Evolutionary conservation across 2,329 filamentous ascomycete genomes (phyloP), one percentile per base, ranked within the genome.

Genomic region (Rutstroemia sp.): DNA sequence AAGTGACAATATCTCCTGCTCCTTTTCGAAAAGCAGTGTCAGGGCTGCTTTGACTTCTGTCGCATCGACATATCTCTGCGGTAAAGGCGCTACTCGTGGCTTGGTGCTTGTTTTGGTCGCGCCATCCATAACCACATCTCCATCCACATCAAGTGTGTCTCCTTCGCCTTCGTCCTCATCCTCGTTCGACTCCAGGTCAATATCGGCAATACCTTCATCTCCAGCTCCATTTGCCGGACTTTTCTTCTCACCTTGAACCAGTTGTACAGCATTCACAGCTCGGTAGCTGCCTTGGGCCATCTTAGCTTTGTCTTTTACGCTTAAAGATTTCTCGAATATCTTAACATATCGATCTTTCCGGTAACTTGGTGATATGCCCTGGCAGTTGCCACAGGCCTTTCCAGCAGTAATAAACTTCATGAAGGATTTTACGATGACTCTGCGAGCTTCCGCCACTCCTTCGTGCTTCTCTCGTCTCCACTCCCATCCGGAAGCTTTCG

Each of bases 311-410:
- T 94, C 84, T 70, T 95, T 95, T 48, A 79, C 73, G 48, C 79
- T 81, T 56, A 96, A 74, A 2, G 87, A 77, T 68, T 88, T 94
- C 69, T 92, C 86, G 71, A 97, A 99, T 54, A 99, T 91, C 72
- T 97, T 99, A 68, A 92, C 87, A 66, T 84, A 94, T 45, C 87
- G 81, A 67, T 99, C 92, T 70, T 95, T 96, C 64, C 92, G 85
- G 72, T 89, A 97, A 2, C 78, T 77, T 10, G 91, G 92, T 14
- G 88, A 92, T 59, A 94, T 82, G 27, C 87, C 88, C 50, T 76
- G 73, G 63, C 82, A 86, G 55, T 73, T 78, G 47, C 76, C 76
- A 73, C 94, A 99, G 66, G 81, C 81, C 65, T 84, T 87, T 48
- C 80, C 78, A 64, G 80, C 81, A 48, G 81, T 81, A 54, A 96